Conservation (phyloP, 2,329 filamentous ascomycete genomes). For the Acrocalymma vagum region DNA sequence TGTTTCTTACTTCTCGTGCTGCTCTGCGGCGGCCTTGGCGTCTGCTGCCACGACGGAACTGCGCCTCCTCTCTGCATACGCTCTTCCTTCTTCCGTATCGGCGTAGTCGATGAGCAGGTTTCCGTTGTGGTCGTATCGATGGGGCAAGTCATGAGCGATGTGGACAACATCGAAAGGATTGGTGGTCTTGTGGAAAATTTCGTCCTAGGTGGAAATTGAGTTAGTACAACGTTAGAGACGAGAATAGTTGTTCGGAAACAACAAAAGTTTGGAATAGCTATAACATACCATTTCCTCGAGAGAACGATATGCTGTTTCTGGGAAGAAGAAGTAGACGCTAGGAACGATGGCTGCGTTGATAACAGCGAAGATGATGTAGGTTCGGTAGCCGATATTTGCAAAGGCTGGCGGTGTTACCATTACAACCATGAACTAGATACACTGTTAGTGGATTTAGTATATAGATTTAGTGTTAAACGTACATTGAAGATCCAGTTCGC, state of each 20-base stretch:
- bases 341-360: conserved; percentile 66
- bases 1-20: conserved; percentile 12
- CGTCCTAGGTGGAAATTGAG: conserved; percentile 72
- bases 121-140: conserved; percentile 66
- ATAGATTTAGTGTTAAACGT: conserved; percentile 50
- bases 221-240: conserved; percentile 46
- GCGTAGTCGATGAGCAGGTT: conserved; percentile 64
- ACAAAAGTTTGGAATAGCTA: neutral
- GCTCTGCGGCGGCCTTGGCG: conserved; percentile 11
- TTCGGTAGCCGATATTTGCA: conserved; percentile 62
- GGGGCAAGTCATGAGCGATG: conserved; percentile 60
- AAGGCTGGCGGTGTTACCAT: conserved; percentile 72
- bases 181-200: conserved; percentile 67
- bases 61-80: conserved; percentile 35
- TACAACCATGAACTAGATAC: conserved; percentile 67
- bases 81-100: conserved; percentile 44
- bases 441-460: conserved; percentile 18
- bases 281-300: conserved; percentile 38
- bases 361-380: conserved; percentile 65
- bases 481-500: conserved; percentile 79
- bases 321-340: conserved; percentile 68
- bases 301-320: conserved; percentile 63
- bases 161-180: conserved; percentile 59
- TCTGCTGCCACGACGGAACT: conserved; percentile 32
- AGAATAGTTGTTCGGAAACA: conserved; percentile 27